These are phyloP conservation scores for Protostelium mycophagum DNA, from an alignment of 78 protist genomes.

Conservation along the genomic window DNA sequence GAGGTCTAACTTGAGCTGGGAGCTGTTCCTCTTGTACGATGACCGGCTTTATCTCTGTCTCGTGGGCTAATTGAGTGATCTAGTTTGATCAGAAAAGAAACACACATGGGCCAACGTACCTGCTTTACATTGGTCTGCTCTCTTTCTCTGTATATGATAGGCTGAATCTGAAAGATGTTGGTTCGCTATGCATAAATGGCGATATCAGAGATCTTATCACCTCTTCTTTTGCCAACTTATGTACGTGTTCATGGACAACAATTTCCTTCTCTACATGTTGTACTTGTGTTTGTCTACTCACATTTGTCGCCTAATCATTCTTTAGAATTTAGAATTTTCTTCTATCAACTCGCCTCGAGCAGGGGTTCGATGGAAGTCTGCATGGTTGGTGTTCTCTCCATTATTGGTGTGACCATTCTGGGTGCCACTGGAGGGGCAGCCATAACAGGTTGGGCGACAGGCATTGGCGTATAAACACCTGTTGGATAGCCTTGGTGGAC, in stretches of 20 bases:
- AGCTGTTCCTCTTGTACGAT: not conserved
- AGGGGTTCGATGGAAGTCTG: no score
- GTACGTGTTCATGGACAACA: not conserved
- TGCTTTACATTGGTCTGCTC: not conserved
- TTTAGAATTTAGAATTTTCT: no score
- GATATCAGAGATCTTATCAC: not conserved
- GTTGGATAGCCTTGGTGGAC: no score
- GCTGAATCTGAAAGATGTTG: not conserved
- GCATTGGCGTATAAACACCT: no score
- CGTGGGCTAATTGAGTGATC: not conserved
- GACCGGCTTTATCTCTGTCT: not conserved
- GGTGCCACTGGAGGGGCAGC: no score
- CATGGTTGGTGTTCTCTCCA: no score
- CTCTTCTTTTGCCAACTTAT: not conserved
- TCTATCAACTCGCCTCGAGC: no score
- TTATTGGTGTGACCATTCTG: no score
- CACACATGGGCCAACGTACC: not conserved
- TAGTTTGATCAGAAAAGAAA: not conserved
- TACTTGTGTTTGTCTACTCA: not conserved
- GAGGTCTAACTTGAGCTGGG: not conserved
- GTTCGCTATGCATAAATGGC: not conserved
- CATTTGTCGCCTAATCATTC: not conserved
- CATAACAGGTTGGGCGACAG: no score
- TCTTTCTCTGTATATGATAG: not conserved
- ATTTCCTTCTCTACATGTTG: not conserved